phyloP scores from a whole-genome alignment of 2,329 filamentous ascomycete genomes.

The Zymoseptoria crescenta region DNA sequence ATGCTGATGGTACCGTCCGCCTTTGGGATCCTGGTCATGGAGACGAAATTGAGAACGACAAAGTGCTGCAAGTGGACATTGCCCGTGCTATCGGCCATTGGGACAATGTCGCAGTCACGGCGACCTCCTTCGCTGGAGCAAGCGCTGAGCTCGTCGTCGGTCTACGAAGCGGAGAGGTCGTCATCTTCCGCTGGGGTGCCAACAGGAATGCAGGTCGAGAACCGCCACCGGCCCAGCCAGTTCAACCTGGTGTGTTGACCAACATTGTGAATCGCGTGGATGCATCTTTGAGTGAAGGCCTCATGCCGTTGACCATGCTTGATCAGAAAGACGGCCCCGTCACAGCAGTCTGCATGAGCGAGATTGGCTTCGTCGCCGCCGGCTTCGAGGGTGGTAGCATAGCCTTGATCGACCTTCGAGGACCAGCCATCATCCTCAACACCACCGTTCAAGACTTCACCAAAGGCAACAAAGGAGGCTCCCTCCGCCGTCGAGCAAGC shows the following conservation, averaged over 20 bases:
- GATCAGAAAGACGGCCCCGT: slow-evolving; percentile 77
- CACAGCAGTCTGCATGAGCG: slow-evolving; percentile 73
- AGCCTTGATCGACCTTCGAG: slow-evolving; percentile 77
- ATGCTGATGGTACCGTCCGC: slow-evolving; percentile 84
- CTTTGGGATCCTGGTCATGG: slow-evolving; percentile 89
- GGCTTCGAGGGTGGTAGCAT: slow-evolving; percentile 78
- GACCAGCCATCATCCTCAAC: slow-evolving; percentile 74
- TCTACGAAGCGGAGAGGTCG: slow-evolving; percentile 71
- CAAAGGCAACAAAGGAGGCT: slow-evolving; percentile 67
- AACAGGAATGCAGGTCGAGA: slow-evolving; percentile 67
- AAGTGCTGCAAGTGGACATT: slow-evolving; percentile 76
- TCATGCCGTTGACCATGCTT: slow-evolving; percentile 72
- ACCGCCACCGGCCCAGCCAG: slow-evolving; percentile 42
- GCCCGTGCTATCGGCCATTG: slow-evolving; percentile 73
- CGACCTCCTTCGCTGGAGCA: slow-evolving; percentile 70
- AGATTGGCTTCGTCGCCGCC: slow-evolving; percentile 83
- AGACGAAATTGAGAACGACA: slow-evolving; percentile 85
- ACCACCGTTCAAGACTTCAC: slow-evolving; percentile 64
- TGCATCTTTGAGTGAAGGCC: slow-evolving; percentile 63
- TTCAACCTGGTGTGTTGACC: slow-evolving; percentile 49
- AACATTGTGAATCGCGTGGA: slow-evolving; percentile 69
- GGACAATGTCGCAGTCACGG: slow-evolving; percentile 65
- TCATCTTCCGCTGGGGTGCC: slow-evolving; percentile 79
- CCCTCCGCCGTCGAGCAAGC: slow-evolving; percentile 53
- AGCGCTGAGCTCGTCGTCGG: slow-evolving; percentile 83